Conservation (phyloP, 148 eudicot genomes). For the Chenopodium formosanum region DNA sequence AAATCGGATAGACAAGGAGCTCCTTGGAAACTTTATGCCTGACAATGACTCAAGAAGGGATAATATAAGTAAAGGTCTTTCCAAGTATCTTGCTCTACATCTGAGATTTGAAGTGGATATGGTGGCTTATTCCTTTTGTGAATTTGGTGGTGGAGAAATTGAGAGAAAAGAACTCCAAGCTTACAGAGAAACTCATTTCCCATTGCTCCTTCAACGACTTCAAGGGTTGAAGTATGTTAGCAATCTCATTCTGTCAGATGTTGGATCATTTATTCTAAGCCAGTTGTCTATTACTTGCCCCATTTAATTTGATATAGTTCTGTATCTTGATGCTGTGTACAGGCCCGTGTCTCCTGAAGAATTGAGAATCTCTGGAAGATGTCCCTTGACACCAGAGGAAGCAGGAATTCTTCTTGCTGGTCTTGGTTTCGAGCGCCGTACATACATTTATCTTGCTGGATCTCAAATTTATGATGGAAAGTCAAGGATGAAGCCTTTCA, state of each 20-base stretch:
- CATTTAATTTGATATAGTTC: neutral
- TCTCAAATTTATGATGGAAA: conserved; percentile 74
- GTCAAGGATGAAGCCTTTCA: conserved; percentile 64
- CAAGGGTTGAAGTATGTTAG: conserved; percentile 47
- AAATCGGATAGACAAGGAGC: conserved; percentile 56
- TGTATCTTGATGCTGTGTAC: conserved; percentile 12
- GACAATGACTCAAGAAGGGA: conserved; percentile 28
- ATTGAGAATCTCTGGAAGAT: conserved; percentile 68
- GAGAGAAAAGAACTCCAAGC: conserved; percentile 72
- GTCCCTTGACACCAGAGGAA: conserved; percentile 98
- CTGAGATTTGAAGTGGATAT: conserved; percentile 93
- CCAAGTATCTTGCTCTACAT: conserved; percentile 86
- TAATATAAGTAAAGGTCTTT: conserved; percentile 25
- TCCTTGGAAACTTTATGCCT: conserved; percentile 65
- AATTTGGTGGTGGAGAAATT: conserved; percentile 82
- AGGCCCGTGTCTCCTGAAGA: conserved; percentile 63
- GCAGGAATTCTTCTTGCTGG: conserved; percentile 84
- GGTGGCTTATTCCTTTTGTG: conserved; percentile 95
- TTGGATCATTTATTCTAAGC: neutral
- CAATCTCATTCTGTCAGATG: conserved; percentile 3
- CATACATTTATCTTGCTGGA: conserved; percentile 84
- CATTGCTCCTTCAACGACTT: conserved; percentile 68
- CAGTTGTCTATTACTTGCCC: neutral
- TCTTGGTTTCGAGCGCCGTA: conserved; percentile 56
- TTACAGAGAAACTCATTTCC: conserved; percentile 84